Base-by-base conservation (phyloP, 345 rosid genomes). In the Salix udensis region DNA sequence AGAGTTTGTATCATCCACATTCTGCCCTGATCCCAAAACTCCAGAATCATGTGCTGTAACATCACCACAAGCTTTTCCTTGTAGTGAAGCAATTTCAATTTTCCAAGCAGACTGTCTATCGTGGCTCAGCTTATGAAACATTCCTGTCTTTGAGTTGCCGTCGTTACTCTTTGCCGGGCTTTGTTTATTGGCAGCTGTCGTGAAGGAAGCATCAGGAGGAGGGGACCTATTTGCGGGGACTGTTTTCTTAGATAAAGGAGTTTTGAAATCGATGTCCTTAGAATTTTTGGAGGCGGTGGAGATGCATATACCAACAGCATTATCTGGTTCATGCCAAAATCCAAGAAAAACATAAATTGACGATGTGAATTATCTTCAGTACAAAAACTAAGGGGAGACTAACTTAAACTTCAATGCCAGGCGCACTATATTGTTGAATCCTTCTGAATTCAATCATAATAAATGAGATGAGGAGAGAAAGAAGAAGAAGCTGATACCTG, bases 151-250 rank as follows among this genome's bases (percentile, higher is more conserved):
- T 19, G 76, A 15, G 74, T 79, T 85, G 76, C 58, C 81, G 78
- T 83, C 80, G 69, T 81, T 84, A 65, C 74, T 79, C 72, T 80
- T 87, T 44, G 46, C 67, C 50, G 85, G 76, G 46, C 53, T 78
- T 82, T 85, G 88, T 77, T 81, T 89, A 78, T 77, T 88, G 46
- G 81, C 73, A 62, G 77, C 77, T 80, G 83, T 81, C 82, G 79
- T 79, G 7, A n/a, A 53, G 1, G 84, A 84, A 78, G 84, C 61
- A 78, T 78, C 79, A 0, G 82, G 65, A 3, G 78, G 85, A 78
- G 94, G 89, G 83, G 92, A 88, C 93, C 93, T 87, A 77, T 84
- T 86, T 24, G 77, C 72, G 40, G 88, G 85, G 80, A 86, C 87
- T 70, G 74, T 77, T 81, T 88, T 93, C 90, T 84, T 90, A 48